phyloP scores from a whole-genome alignment of 164 flowering plant species.

The Vitis rotundifolia region DNA sequence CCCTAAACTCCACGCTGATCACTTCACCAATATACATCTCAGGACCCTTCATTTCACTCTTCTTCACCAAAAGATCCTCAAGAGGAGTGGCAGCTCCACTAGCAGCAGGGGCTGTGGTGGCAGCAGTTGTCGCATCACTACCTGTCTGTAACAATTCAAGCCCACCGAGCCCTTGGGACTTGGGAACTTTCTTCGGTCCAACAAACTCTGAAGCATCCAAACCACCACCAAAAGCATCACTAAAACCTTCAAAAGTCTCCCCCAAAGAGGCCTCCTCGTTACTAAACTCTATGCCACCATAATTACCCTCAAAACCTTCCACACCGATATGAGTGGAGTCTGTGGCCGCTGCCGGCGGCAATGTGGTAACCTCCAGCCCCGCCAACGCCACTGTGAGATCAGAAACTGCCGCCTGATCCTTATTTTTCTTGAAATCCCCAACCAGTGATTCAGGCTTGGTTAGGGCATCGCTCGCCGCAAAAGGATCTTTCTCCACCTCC shows the following conservation, averaged over 20 bases:
- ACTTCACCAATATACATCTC: slow-evolving; percentile 81
- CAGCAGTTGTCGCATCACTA: slow-evolving; percentile 19
- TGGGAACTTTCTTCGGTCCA: slow-evolving; percentile 51
- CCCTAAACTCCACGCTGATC: slow-evolving; percentile 84
- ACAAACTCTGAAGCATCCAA: slow-evolving; percentile 95
- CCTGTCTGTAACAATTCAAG: slow-evolving; percentile 74
- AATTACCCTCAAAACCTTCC: slow-evolving; percentile 96
- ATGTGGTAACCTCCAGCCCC: slow-evolving; percentile 78
- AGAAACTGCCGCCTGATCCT: slow-evolving; percentile 37
- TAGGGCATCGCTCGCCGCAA: slow-evolving; percentile 89
- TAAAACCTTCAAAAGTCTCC: slow-evolving; percentile 89
- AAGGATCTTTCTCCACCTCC: slow-evolving; percentile 70
- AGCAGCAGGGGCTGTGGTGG: slow-evolving; percentile 28
- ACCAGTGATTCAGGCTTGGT: slow-evolving; percentile 71
- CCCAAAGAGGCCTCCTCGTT: slow-evolving; percentile 69
- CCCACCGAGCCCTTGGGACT: slow-evolving; percentile 73
- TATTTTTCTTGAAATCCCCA: slow-evolving; percentile 84
- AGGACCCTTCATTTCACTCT: slow-evolving; percentile 90
- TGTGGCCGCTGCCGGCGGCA: slow-evolving; percentile 93
- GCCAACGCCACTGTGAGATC: slow-evolving; percentile 74
- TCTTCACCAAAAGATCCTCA: slow-evolving; percentile 73
- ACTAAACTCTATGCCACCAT: slow-evolving; percentile 90
- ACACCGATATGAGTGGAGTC: slow-evolving; percentile 77
- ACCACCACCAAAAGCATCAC: slow-evolving; percentile 95
- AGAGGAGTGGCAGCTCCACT: slow-evolving; percentile 49